Percentiles rank a stretch among this genome's conserved stretches.
Evolutionary conservation across 2,329 filamentous ascomycete species (phyloP).

Genomic region (Fusarium odoratissimum): DNA sequence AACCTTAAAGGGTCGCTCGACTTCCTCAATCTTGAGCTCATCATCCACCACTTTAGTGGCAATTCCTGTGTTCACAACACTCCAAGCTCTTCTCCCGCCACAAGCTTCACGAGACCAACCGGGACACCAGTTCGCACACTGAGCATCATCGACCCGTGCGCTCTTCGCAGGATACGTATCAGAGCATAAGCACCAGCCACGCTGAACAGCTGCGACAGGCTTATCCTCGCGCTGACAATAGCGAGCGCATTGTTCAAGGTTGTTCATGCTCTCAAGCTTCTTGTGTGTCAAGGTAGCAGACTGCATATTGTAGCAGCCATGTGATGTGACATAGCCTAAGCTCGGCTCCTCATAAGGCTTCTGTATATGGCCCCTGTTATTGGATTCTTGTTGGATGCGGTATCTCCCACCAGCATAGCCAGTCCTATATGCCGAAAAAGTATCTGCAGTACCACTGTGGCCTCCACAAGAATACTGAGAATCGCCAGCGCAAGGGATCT

Average conservation of each 20-base stretch:
- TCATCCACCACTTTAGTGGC: not conserved
- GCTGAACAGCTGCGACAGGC: not conserved
- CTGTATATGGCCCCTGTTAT: not conserved
- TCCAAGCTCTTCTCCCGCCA: not conserved
- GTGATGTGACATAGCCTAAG: not conserved
- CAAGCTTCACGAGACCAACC: not conserved
- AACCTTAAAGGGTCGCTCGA: not conserved
- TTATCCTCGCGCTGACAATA: not conserved
- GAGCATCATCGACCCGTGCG: not conserved
- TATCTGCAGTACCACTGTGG: fast-evolving
- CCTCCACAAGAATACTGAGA: not conserved
- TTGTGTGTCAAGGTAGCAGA: not conserved
- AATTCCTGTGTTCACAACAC: conserved; percentile 1
- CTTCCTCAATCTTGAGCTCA: fast-evolving
- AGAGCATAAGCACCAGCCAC: not conserved
- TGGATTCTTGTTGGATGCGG: not conserved
- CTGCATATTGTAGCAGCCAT: conserved; percentile 3
- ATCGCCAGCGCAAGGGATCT: not conserved
- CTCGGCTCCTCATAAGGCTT: not conserved
- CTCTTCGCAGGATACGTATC: not conserved
- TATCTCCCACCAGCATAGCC: fast-evolving
- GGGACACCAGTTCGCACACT: not conserved
- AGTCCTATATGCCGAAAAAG: not conserved
- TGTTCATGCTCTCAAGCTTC: not conserved
- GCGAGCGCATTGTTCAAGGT: not conserved